Conservation (phyloP, 2,329 filamentous ascomycete species). For the Remersonia thermophila region DNA sequence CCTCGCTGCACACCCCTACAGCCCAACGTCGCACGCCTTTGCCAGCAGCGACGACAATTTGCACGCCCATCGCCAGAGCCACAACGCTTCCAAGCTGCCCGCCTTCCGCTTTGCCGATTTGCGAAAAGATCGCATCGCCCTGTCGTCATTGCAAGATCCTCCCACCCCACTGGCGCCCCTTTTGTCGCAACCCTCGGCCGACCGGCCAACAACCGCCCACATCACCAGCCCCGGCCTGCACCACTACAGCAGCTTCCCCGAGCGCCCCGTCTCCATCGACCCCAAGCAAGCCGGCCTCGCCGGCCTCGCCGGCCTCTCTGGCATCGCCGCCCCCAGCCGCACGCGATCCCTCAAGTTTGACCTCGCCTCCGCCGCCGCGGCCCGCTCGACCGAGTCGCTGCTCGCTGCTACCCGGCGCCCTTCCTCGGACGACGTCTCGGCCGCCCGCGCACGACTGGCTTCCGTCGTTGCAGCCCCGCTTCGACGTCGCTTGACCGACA, state of each 20-base stretch:
- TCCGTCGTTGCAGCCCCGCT: slow-evolving; percentile 18
- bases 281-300: slow-evolving; percentile 10
- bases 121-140: slow-evolving; percentile 24
- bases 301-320: too few species aligned
- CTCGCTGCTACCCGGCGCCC: slow-evolving; percentile 22
- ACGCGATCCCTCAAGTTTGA: slow-evolving; percentile 29
- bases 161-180: slow-evolving; percentile 30
- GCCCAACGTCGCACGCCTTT: too few species aligned
- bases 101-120: slow-evolving; percentile 42
- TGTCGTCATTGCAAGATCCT: slow-evolving; percentile 23
- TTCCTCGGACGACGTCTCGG: slow-evolving; percentile 20
- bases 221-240: slow-evolving; percentile 15
- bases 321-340: slow-evolving; percentile 12
- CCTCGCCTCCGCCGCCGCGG: slow-evolving; percentile 17
- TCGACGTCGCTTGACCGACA: slow-evolving; percentile 16
- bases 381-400: slow-evolving; percentile 10
- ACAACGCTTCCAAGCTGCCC: slow-evolving; percentile 44
- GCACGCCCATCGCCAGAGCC: slow-evolving; percentile 39
- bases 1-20: too few species aligned
- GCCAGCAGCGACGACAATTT: slow-evolving; percentile 12
- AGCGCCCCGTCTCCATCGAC: slow-evolving; percentile 11
- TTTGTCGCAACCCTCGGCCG: slow-evolving; percentile 21
- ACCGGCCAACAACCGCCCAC: slow-evolving; percentile 11
- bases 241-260: slow-evolving; percentile 11
- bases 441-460: slow-evolving; percentile 18